phyloP scores from a whole-genome alignment of 176 grass and related monocot genomes.

The Oryza punctata region DNA sequence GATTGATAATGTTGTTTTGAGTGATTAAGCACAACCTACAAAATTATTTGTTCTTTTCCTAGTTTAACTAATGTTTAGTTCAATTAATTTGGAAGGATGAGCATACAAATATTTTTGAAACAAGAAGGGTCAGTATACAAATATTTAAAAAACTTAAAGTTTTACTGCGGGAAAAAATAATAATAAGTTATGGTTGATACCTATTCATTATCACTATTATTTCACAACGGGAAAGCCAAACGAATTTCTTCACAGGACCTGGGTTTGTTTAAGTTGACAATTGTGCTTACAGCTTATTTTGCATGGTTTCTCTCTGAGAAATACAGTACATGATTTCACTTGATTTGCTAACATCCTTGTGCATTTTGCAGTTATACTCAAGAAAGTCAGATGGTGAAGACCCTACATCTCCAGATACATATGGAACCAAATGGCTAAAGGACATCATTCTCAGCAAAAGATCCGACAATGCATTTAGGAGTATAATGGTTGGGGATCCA shows the following conservation, averaged over 20 bases:
- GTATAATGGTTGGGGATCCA: constrained; percentile 85
- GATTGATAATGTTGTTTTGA: constrained; percentile 10
- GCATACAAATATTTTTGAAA: not conserved
- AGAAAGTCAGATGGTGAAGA: constrained; percentile 64
- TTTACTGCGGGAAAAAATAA: not conserved
- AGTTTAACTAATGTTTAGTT: constrained; percentile 1
- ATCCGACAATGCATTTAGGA: constrained; percentile 79
- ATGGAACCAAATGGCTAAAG: constrained; percentile 89
- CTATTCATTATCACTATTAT: constrained; percentile 5
- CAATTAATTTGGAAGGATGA: constrained; percentile 9
- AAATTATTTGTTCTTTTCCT: not conserved
- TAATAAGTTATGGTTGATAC: constrained; percentile 6
- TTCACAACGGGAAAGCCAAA: not conserved
- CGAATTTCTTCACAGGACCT: not conserved
- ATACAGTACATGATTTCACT: constrained; percentile 1
- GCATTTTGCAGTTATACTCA: constrained; percentile 59
- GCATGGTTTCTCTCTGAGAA: not conserved
- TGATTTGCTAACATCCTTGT: constrained; percentile 23
- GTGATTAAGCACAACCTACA: constrained; percentile 8
- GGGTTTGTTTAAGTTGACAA: constrained; percentile 18
- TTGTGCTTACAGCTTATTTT: not conserved
- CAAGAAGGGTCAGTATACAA: not conserved
- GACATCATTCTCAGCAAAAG: constrained; percentile 86
- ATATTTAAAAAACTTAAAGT: not conserved
- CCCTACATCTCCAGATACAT: constrained; percentile 45